These are phyloP conservation scores for Ophiostoma angusticollis DNA, from an alignment of 2,329 filamentous ascomycete species.

Conservation along the genomic window DNA sequence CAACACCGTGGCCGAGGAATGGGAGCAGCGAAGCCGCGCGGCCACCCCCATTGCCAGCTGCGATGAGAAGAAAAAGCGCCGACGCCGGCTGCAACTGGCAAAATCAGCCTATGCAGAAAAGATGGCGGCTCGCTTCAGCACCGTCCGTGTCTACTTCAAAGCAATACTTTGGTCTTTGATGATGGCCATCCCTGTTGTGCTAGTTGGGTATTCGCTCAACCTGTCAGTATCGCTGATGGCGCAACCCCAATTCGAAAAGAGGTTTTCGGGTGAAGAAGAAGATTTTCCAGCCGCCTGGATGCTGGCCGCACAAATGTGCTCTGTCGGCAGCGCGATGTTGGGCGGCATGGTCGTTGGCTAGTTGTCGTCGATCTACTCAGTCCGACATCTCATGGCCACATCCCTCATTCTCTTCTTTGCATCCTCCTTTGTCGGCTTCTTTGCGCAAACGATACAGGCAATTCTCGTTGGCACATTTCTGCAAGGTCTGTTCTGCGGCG, in stretches of 20 bases:
- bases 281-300: constrained; percentile 13
- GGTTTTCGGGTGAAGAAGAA: constrained; percentile 15
- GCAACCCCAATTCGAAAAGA: constrained; percentile 15
- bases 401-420: constrained; percentile 9
- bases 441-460: constrained; percentile 11
- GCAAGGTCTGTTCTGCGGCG: constrained; percentile 14
- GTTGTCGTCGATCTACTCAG: constrained; percentile 11
- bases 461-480: constrained; percentile 14
- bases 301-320: constrained; percentile 14
- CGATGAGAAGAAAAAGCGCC: too few relatives aligned
- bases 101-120: too few relatives aligned
- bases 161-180: constrained; percentile 13
- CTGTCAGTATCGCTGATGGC: constrained; percentile 15
- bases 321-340: constrained; percentile 12
- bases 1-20: too few relatives aligned
- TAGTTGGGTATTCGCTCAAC: constrained; percentile 15
- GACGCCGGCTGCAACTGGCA: too few relatives aligned
- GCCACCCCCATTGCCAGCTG: too few relatives aligned
- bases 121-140: background rate
- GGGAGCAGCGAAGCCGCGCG: too few relatives aligned
- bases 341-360: constrained; percentile 13
- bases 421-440: constrained; percentile 13
- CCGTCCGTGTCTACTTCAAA: constrained; percentile 7
- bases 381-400: constrained; percentile 8
- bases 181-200: constrained; percentile 13